A percentile compares a stretch with the other conserved stretches of the same genome.
Evolutionary conservation across 441 rosid species (phyloP).

Genomic region (Gossypium davidsonii): DNA sequence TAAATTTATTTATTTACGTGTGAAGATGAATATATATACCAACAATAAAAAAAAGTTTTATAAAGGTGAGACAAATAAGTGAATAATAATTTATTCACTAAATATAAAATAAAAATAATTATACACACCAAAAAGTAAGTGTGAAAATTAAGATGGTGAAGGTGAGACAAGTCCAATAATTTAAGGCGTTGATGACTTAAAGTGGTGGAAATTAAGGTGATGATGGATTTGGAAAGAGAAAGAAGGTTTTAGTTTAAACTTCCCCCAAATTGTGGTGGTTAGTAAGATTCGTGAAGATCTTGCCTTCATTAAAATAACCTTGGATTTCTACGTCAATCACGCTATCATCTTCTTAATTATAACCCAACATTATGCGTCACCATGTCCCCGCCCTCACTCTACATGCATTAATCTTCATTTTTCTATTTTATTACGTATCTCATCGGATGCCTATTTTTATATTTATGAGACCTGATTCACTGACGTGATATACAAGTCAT

Average conservation of each 20-base stretch:
- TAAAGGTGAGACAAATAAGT: no score
- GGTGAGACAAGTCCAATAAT: not conserved
- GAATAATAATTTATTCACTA: no score
- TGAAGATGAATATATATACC: no score
- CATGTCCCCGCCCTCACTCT: not conserved
- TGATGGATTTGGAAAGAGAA: slow-evolving; percentile 1
- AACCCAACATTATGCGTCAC: slow-evolving; percentile 5
- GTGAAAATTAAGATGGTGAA: not conserved
- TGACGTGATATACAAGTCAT: no score
- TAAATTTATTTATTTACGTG: no score
- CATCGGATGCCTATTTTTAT: accelerated
- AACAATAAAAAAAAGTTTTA: no score
- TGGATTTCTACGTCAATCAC: slow-evolving; percentile 65
- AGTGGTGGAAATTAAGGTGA: slow-evolving; percentile 4
- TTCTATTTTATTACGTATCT: no score
- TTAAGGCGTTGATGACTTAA: slow-evolving; percentile 4
- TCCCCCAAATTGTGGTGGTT: slow-evolving; percentile 35
- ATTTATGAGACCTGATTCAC: accelerated
- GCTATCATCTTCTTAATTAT: slow-evolving; percentile 33
- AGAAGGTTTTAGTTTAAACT: slow-evolving; percentile 9
- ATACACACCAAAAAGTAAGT: not conserved
- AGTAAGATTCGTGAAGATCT: slow-evolving; percentile 59
- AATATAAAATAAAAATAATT: no score
- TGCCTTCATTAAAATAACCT: slow-evolving; percentile 13
- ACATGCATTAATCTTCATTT: not conserved